These are phyloP conservation scores for Schizochytrium sp. DNA, from an alignment of 108 stramenopile genomes.

Conservation along the genomic window DNA sequence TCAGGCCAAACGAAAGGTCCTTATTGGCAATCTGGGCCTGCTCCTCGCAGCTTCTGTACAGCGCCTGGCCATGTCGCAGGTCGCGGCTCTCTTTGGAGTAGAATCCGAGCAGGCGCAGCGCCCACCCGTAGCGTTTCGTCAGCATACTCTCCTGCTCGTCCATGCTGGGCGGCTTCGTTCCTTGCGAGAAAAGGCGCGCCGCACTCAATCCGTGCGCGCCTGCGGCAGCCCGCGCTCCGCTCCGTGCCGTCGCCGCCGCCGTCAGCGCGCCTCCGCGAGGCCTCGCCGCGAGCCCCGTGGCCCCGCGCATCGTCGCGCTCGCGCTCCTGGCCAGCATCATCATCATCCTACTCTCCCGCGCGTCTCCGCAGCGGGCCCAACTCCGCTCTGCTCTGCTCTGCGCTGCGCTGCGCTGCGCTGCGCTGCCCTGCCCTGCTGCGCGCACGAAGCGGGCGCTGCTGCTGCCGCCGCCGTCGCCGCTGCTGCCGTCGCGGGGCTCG, in stretches of 20 bases:
- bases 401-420: too few relatives aligned
- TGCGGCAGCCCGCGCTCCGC: not conserved
- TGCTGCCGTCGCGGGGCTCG: too few relatives aligned
- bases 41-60: slow-evolving; percentile 14
- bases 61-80: not conserved
- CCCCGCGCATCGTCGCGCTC: too few relatives aligned
- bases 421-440: too few relatives aligned
- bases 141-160: not conserved
- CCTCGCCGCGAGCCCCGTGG: too few relatives aligned
- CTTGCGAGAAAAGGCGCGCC: not conserved
- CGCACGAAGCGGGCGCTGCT: too few relatives aligned
- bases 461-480: too few relatives aligned
- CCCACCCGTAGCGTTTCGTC: not conserved
- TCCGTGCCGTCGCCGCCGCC: not conserved
- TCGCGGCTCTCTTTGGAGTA: not conserved
- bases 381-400: too few relatives aligned
- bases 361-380: too few relatives aligned
- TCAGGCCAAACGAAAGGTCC: not conserved
- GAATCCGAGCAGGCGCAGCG: not conserved
- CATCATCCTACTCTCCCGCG: too few relatives aligned
- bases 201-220: not conserved
- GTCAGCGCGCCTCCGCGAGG: too few relatives aligned
- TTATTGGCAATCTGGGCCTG: not conserved
- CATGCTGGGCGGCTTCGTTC: not conserved
- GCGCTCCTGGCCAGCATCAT: too few relatives aligned